Percentiles rank a stretch among this genome's conserved stretches.
phyloP scores from a whole-genome alignment of 352 stramenopile species.

The Globisporangium camurandrum region DNA sequence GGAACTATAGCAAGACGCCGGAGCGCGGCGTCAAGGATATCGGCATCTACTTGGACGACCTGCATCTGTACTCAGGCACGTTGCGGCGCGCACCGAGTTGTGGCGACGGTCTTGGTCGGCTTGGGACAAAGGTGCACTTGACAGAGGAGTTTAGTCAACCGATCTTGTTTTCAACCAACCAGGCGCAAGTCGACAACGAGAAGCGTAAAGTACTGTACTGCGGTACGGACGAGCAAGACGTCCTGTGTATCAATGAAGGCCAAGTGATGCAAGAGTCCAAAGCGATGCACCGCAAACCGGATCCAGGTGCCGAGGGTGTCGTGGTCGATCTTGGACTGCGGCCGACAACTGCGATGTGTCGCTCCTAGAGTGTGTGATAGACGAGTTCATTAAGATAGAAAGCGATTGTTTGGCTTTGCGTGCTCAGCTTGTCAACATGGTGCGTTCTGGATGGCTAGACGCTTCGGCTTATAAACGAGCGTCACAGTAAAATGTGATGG shows the following conservation, averaged over 20 bases:
- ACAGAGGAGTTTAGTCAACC: slow-evolving; percentile 75
- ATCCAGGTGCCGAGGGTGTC: slow-evolving; percentile 68
- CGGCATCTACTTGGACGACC: slow-evolving; percentile 82
- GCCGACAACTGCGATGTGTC: slow-evolving; percentile 58
- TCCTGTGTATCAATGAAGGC: slow-evolving; percentile 86
- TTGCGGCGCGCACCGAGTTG: slow-evolving; percentile 37
- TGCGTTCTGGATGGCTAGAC: too few relatives aligned
- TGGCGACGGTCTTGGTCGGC: slow-evolving; percentile 15
- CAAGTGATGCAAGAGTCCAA: slow-evolving; percentile 81
- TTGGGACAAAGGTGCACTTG: slow-evolving; percentile 29
- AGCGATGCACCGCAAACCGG: slow-evolving; percentile 69
- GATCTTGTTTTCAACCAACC: slow-evolving; percentile 69
- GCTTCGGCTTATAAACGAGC: too few relatives aligned
- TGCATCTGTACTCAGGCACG: slow-evolving; percentile 68
- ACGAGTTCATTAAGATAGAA: neutral
- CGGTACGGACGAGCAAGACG: slow-evolving; percentile 75
- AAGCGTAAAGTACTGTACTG: slow-evolving; percentile 67
- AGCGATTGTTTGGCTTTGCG: too few relatives aligned
- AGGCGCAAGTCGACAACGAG: slow-evolving; percentile 56
- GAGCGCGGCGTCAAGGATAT: slow-evolving; percentile 77
- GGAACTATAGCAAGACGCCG: slow-evolving; percentile 86
- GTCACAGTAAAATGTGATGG: too few relatives aligned
- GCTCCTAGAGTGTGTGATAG: slow-evolving; percentile 19
- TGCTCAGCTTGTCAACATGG: too few relatives aligned
- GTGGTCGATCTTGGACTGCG: slow-evolving; percentile 58